Percentiles rank a stretch among this genome's conserved stretches.
Conservation (phyloP, 345 rosid genomes). For the Theobroma cacao region DNA sequence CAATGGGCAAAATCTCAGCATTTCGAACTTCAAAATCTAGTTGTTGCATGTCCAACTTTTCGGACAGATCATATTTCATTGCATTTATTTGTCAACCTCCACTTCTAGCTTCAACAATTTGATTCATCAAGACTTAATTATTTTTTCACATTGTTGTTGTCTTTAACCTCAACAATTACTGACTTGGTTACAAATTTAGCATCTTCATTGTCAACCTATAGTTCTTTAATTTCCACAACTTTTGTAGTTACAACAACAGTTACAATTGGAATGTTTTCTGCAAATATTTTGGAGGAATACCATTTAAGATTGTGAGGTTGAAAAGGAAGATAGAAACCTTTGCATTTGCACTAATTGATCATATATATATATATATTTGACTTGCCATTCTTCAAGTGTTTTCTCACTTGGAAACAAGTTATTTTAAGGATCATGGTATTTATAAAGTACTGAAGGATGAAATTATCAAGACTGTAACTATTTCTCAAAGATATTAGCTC, state of each 20-base stretch:
- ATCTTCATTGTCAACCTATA: background rate
- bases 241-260: background rate
- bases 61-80: background rate
- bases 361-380: background rate
- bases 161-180: background rate
- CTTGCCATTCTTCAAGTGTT: background rate
- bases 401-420: background rate
- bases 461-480: background rate
- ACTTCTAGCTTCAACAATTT: background rate
- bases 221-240: background rate
- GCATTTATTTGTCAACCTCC: background rate
- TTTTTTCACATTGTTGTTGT: background rate
- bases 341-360: background rate
- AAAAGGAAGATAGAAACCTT: background rate
- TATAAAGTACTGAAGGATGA: background rate
- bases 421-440: background rate
- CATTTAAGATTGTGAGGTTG: background rate
- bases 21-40: background rate
- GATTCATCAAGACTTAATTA: background rate
- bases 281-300: background rate
- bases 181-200: background rate
- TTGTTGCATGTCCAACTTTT: background rate
- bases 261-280: background rate
- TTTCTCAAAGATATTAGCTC: background rate
- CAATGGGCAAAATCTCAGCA: background rate